Base-by-base conservation (phyloP, 371 early-diverging fungal species). In the Mucor sp. region DNA sequence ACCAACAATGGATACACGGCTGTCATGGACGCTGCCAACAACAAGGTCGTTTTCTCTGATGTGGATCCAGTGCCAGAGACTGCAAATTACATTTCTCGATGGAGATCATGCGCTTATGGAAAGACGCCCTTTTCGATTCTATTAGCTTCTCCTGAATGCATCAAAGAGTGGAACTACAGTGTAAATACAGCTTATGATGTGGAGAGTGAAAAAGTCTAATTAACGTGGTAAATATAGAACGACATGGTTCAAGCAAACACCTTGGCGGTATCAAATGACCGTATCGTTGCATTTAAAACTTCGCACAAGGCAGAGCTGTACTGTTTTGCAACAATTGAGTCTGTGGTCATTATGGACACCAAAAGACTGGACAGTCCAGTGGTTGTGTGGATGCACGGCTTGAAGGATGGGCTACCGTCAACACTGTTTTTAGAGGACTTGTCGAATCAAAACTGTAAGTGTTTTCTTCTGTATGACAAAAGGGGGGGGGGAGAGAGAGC, bases 1-100 rank as follows among this genome's bases (percentile, higher is more conserved):
- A 68, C 72, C 0, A 68, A 43, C 21, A 72, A 72, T 19, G 72
- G 72, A 4, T 72, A 62, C 17, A 61, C 25, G 9, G 56, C 68
- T n/a, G 21, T 72, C 15, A 48, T 67, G 6, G 65, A 72, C 50
- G 65, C 47, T 0, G 1, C 6, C 7, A 44, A 55, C 14, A 53
- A 61, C 4, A 62, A 57, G 23, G 17, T 50, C 4, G 0, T 68
- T 5, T 68, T 53, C 43, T 58, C 68, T 41, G 43, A 37, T 9
- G 11, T 30, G 19, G 68, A 65, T 14, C n/a, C 47, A 0, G 32
- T 58, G 7, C 23, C 53, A 28, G 57, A 56, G 2, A 7, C 32
- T 17, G 11, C 33, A 8, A 33, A 28, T 17, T 72, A 72, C 47
- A 11, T 12, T 15, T 67, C 72, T 21, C 60, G 62, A 8, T 68